A percentile compares a stretch with the other conserved stretches of the same genome.
Conservation (phyloP, 371 early-diverging fungal species). For the Apophysomyces trapeziformis region DNA sequence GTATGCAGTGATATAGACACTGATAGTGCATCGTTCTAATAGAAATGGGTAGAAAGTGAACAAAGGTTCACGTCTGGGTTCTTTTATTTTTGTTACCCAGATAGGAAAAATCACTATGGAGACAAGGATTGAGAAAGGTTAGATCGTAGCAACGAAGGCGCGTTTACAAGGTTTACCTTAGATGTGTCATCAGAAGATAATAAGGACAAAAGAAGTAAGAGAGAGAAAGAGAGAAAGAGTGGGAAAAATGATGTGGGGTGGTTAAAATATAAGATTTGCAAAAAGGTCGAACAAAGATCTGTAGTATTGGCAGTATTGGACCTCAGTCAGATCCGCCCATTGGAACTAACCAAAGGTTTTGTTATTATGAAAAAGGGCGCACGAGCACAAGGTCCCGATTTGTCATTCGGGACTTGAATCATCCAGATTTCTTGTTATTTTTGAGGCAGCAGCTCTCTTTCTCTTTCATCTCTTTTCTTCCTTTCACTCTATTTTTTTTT, state of each 20-base stretch:
- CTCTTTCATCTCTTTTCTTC: slow-evolving; percentile 16
- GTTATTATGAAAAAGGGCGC: not conserved
- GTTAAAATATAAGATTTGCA: not conserved
- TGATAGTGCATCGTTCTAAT: slow-evolving; percentile 33
- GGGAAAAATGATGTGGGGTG: not conserved
- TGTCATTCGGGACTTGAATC: not conserved
- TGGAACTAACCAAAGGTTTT: not conserved
- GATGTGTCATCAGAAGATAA: slow-evolving; percentile 33
- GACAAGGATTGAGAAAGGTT: not conserved
- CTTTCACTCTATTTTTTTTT: slow-evolving; percentile 13
- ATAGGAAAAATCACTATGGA: slow-evolving; percentile 47
- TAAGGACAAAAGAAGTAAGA: slow-evolving; percentile 9
- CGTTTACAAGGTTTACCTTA: slow-evolving; percentile 29
- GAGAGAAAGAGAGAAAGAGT: slow-evolving; percentile 8
- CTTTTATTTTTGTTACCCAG: slow-evolving; percentile 27
- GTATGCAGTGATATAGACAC: slow-evolving; percentile 27
- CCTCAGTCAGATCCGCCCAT: not conserved
- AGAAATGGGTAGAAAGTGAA: no score
- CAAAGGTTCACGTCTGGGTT: no score
- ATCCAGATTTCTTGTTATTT: not conserved
- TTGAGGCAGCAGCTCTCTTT: not conserved
- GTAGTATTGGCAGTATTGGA: not conserved
- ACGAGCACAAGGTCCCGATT: slow-evolving; percentile 8
- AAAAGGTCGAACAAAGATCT: not conserved
- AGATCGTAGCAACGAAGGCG: not conserved